Evolutionary conservation across 805 yeast species (phyloP), one percentile per base, ranked within the genome.

Genomic region (Starmera caribaea): DNA sequence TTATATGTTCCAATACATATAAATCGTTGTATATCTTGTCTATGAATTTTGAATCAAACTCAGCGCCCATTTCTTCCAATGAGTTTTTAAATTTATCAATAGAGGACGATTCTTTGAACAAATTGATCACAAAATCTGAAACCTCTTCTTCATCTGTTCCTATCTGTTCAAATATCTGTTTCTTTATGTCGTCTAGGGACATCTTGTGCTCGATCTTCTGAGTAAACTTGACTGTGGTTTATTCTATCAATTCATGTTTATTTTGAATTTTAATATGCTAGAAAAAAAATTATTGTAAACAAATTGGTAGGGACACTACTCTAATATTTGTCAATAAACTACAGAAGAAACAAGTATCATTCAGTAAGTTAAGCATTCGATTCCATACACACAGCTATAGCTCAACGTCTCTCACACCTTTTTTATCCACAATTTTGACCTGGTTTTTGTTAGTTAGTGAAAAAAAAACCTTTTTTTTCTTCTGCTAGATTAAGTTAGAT

Each of bases 361-460:
- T 21, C n/a, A n/a, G n/a, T 21, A 5, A 21, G 24, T 21, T 7
- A 21, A 21, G 26, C 26, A 21, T 21, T 21, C 4, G 26, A 21
- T 21, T 5, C 6, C 26, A 21, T 21, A 21, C 26, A 21, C n/a
- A 8, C 11, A 6, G 11, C 11, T 29, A n/a, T 15, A 30, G 14
- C 32, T 68, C 65, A 42, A 62, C 51, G 40, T 56, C 58, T 61
- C 74, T 63, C 57, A 74, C 62, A 46, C 85, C 82, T 44, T 71
- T 73, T 58, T 79, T 63, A 54, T 74, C 82, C 15, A 84, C 81
- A 17, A 78, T 68, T 59, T 81, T 81, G 37, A 83, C 71, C 53
- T 67, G 58, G 13, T 21, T 12, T 10, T n/a, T 15, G 48, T 50
- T 46, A 48, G 45, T 40, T 38, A 21, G 8, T 21, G 26, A 21